Evolutionary conservation across 2,329 filamentous ascomycete species (phyloP).

Genomic region (Claviceps paspali): DNA sequence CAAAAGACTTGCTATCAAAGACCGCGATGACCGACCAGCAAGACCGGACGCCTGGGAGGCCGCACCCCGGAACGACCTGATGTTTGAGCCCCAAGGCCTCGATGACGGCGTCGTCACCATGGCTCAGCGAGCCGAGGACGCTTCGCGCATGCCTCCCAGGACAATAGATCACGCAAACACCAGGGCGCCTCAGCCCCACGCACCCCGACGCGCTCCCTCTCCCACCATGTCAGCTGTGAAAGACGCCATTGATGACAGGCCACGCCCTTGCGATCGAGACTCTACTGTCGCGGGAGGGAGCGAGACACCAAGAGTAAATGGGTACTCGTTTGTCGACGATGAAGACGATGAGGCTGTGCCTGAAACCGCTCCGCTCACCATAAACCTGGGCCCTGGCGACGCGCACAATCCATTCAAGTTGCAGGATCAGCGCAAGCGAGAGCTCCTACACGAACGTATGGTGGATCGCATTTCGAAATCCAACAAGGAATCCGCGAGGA

Average conservation of each 20-base stretch:
- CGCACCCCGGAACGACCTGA: constrained; percentile 64
- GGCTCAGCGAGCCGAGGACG: constrained; percentile 51
- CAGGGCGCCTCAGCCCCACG: constrained; percentile 43
- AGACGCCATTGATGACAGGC: constrained; percentile 66
- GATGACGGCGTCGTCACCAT: constrained; percentile 46
- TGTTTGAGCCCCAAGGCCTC: constrained; percentile 62
- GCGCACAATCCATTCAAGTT: constrained; percentile 70
- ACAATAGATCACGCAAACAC: constrained; percentile 73
- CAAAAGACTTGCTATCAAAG: constrained; percentile 47
- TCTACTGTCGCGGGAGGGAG: constrained; percentile 39
- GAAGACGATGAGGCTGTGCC: constrained; percentile 35
- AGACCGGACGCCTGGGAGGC: constrained; percentile 63
- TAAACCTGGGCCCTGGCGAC: constrained; percentile 44
- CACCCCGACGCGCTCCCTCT: constrained; percentile 43
- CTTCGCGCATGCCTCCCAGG: constrained; percentile 62
- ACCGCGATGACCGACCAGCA: constrained; percentile 57
- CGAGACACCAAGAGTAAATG: constrained; percentile 82
- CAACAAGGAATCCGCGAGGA: constrained; percentile 46
- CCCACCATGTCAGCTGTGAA: constrained; percentile 74
- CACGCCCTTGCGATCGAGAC: constrained; percentile 47
- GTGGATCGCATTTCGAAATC: constrained; percentile 66
- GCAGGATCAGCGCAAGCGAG: constrained; percentile 56
- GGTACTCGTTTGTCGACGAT: constrained; percentile 88
- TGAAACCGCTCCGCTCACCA: constrained; percentile 18
- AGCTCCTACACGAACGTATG: constrained; percentile 72